Evolutionary conservation across 1,139 yeast species (phyloP).

Genomic region (Debaryomyces subglobosus): DNA sequence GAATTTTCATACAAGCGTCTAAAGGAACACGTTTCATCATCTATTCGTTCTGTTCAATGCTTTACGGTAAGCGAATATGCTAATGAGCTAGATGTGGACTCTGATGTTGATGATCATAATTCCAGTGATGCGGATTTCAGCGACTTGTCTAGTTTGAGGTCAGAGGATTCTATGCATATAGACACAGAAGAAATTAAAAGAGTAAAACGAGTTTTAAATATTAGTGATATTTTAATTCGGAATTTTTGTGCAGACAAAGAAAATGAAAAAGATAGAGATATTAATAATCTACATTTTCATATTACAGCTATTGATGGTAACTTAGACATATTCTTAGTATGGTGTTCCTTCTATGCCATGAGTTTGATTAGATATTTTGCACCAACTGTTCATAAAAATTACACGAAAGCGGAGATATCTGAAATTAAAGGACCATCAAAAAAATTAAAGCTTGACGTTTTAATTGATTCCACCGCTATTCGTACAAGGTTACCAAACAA

Average conservation of each 20-base stretch:
- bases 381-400: constrained; percentile 36
- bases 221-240: constrained; percentile 30
- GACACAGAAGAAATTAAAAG: constrained; percentile 23
- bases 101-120: constrained; percentile 32
- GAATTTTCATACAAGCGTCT: constrained; percentile 26
- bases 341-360: constrained; percentile 47
- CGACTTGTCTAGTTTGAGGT: constrained; percentile 41
- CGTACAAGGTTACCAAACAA: constrained; percentile 53
- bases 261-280: constrained; percentile 21
- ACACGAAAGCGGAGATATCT: constrained; percentile 29
- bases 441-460: constrained; percentile 36
- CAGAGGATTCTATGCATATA: constrained; percentile 24
- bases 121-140: constrained; percentile 31
- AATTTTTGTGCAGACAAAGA: constrained; percentile 24
- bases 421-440: constrained; percentile 26
- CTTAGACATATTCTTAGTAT: constrained; percentile 44
- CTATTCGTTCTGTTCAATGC: constrained; percentile 29
- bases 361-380: constrained; percentile 39
- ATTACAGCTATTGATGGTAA: constrained; percentile 46
- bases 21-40: constrained; percentile 24
- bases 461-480: constrained; percentile 44
- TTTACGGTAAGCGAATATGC: constrained; percentile 45
- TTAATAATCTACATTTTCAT: constrained; percentile 29
- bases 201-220: constrained; percentile 37
- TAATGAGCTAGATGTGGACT: constrained; percentile 40